Base-by-base conservation (phyloP, 306 rosid species). In the Trifolium dubium region DNA sequence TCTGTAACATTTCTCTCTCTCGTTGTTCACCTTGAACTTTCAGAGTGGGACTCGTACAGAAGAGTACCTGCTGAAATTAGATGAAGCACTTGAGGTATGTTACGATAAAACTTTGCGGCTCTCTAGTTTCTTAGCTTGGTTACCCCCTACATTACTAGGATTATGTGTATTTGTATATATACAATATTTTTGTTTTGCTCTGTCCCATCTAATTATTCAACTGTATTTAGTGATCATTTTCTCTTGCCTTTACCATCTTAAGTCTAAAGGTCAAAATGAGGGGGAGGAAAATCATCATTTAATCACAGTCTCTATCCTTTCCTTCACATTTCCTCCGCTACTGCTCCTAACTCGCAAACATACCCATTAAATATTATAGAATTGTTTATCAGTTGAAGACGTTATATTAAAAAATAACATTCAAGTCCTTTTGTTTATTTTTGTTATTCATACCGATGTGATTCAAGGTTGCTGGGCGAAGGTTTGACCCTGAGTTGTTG, bases 1-100 rank as follows among this genome's bases (percentile, higher is more conserved):
- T 58, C 37, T 62, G 71, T 23, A 49, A 49, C 78, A 67, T 30
- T 71, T 50, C 35, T 64, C 43, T 54, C 35, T 13, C 39, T 28
- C 23, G 59, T 10, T 28, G 51, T 23, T 46, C 47, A 69, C 53
- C 55, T 69, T 49, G 67, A 79, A 60, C 74, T 77, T 77, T 23
- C 85, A 94, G 97, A 94, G 92, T 63, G 97, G 96, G 79, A 91
- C 92, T 11, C 60, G 64, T 34, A 83, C 96, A 56, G 86, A 83
- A 58, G 92, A 89, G 72, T 94, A 91, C 88, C 78, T 91, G 77
- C 77, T 73, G 76, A 89, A 87, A 78, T 81, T 94, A 82, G 97
- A 89, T 63, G 85, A 80, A 82, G 92, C 98, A 56, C 96, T 93
- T 40, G 85, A 88, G 94, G 97, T 93, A 83, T 79, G 54, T 54